These are phyloP conservation scores for Zizania palustris DNA, from an alignment of 202 grass and related monocot species.

Conservation along the genomic window DNA sequence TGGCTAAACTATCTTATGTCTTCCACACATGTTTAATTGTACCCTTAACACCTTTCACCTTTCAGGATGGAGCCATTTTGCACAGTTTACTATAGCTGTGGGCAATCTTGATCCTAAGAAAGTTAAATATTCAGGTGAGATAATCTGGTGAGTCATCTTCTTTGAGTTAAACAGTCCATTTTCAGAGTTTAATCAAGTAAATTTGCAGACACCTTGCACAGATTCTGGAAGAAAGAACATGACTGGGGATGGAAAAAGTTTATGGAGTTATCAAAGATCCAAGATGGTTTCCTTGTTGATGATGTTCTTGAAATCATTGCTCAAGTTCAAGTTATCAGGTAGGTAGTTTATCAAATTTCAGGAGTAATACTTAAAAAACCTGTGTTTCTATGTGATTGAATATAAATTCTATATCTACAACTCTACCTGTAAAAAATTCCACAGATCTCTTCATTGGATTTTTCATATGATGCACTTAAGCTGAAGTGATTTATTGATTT, in stretches of 20 bases:
- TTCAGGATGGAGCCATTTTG: conserved; percentile 95
- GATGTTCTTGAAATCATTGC: conserved; percentile 81
- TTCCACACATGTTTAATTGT: background rate
- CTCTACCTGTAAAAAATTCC: background rate
- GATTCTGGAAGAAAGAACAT: conserved; percentile 96
- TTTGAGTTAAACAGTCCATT: conserved; percentile 20
- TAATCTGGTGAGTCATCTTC: conserved; percentile 14
- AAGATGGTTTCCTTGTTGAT: conserved; percentile 85
- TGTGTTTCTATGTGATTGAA: conserved; percentile 16
- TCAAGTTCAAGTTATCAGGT: conserved; percentile 97
- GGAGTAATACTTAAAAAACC: conserved; percentile 8
- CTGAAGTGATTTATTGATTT: conserved; percentile 14
- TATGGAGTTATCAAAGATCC: conserved; percentile 86
- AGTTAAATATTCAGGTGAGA: conserved; percentile 90
- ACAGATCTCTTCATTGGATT: conserved; percentile 11
- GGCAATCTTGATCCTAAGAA: conserved; percentile 92
- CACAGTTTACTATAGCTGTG: conserved; percentile 96
- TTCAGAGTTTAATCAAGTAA: conserved; percentile 43
- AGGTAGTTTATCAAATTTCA: conserved; percentile 38
- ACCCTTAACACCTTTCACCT: conserved; percentile 37
- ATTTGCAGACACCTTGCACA: conserved; percentile 80
- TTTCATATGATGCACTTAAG: conserved; percentile 6
- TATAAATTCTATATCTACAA: background rate
- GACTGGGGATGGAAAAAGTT: conserved; percentile 98
- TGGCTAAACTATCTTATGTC: conserved; percentile 28